A percentile compares a stretch with the other conserved stretches of the same genome.
phyloP scores from a whole-genome alignment of 2,329 filamentous ascomycete species.

The Albophoma yamanashiensis region DNA sequence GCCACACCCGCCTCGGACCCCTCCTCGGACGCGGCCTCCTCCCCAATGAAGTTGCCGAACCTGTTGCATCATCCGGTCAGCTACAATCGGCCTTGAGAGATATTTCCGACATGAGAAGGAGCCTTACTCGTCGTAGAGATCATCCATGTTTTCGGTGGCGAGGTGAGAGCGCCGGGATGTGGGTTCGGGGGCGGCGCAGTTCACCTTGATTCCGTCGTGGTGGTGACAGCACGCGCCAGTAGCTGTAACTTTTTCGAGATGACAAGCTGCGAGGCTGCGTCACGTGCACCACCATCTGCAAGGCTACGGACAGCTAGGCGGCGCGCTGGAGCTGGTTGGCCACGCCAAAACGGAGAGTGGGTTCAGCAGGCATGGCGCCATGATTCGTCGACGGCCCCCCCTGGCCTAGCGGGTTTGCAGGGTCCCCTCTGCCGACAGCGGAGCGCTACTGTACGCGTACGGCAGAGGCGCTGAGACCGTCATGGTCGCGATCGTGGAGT shows the following conservation, averaged over 20 bases:
- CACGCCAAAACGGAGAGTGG: not conserved
- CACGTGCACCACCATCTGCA: not conserved
- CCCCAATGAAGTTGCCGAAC: slow-evolving; percentile 98
- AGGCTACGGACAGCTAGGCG: not conserved
- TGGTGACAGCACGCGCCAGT: not conserved
- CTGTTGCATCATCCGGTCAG: slow-evolving; percentile 28
- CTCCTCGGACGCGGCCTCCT: slow-evolving; percentile 74
- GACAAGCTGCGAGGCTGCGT: not conserved
- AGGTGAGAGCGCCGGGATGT: slow-evolving; percentile 2
- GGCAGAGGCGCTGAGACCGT: not conserved
- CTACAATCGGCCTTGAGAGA: not conserved
- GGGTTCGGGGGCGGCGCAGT: slow-evolving; percentile 12
- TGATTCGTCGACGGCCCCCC: not conserved
- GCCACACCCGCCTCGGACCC: slow-evolving; percentile 71
- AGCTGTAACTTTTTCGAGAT: slow-evolving; percentile 9
- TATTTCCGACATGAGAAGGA: not conserved
- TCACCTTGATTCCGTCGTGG: slow-evolving; percentile 5
- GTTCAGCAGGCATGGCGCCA: not conserved
- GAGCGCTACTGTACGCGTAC: not conserved
- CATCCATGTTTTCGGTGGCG: slow-evolving; percentile 57
- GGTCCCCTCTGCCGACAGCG: not conserved
- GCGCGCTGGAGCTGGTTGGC: not conserved
- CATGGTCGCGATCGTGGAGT: too few species aligned
- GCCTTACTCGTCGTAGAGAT: slow-evolving; percentile 86
- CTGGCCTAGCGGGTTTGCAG: not conserved